Evolutionary conservation across 495 filamentous ascomycete genomes (phyloP), one percentile per base, ranked within the genome.

Genomic region (Immersiella caudata): DNA sequence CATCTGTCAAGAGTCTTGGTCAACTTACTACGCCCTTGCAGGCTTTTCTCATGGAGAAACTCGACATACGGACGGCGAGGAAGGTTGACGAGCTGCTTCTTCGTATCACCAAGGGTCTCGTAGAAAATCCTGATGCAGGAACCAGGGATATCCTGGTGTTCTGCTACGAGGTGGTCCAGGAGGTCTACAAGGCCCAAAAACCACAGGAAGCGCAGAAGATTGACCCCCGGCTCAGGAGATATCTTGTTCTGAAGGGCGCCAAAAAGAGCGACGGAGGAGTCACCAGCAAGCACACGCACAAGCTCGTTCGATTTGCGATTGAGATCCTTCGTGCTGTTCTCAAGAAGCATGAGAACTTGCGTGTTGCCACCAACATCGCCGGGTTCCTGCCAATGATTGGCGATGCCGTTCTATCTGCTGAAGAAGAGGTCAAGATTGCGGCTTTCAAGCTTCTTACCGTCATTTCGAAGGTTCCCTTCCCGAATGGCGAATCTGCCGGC

Each of bases 21-120:
- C 85, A 88, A 27, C 85, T 99, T 22, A 81, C 96, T 65, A 81
- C 81, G 55, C 95, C 95, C 6, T 79, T 97, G 54, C 91, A 92
- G 70, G 75, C 85, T 7, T 81, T 98, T 4, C 80, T 99, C 22
- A 82, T 87, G 49, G 92, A 97, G 79, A 96, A 91, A 74, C 84
- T 97, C 68, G 90, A 91, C 70, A 76, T 91, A 0, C 89, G 85
- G 65, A 91, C 90, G 74, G 88, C 90, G 20, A 89, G 88, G 62
- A 97, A 97, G 80, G 88, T 97, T 64, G 96, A 99, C 70, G 93
- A 97, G 63, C 85, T 99, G 2, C 82, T 98, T 36, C 86, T 88
- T 60, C 87, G 96, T 64, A 92, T 98, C 57, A 87, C 90, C 8
- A 85, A 90, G 64, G 95, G 95, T 36, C 83, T 99, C 21, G 69